phyloP scores from a whole-genome alignment of 2,329 filamentous ascomycete genomes.

The Penicillium sp. region DNA sequence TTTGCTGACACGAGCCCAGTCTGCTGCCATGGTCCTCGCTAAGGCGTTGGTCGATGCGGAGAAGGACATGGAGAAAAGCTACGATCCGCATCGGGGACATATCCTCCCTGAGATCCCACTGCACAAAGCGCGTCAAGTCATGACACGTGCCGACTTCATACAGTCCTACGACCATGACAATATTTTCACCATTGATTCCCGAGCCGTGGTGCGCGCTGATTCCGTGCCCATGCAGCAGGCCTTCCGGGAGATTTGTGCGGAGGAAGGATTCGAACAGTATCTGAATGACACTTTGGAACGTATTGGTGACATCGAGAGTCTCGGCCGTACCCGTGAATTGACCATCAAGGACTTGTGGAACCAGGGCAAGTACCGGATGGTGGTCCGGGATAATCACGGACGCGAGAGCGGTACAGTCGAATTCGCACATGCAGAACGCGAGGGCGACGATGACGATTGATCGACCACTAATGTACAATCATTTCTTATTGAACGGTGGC shows the following conservation, averaged over 20 bases:
- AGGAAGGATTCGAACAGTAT: conserved; percentile 73
- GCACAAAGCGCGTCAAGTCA: conserved; percentile 79
- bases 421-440: conserved; percentile 39
- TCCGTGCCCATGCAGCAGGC: conserved; percentile 94
- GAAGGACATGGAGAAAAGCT: conserved; percentile 54
- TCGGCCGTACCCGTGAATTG: conserved; percentile 88
- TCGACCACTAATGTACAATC: conserved; percentile 2
- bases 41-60: conserved; percentile 84
- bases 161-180: conserved; percentile 88
- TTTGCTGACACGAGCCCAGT: conserved; percentile 43
- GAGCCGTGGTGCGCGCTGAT: conserved; percentile 81
- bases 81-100: conserved; percentile 63
- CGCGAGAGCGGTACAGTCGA: conserved; percentile 43
- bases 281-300: conserved; percentile 76
- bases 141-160: conserved; percentile 95
- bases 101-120: conserved; percentile 74
- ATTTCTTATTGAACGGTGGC: too few species aligned
- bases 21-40: conserved; percentile 88
- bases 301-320: conserved; percentile 86
- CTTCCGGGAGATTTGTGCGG: conserved; percentile 73
- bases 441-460: conserved; percentile 33
- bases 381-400: conserved; percentile 44
- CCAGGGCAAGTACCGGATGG: conserved; percentile 70
- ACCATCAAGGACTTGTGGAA: conserved; percentile 92
- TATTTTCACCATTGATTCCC: conserved; percentile 86